These are phyloP conservation scores for Madurella mycetomatis DNA, from an alignment of 2,329 filamentous ascomycete species.

Conservation along the genomic window DNA sequence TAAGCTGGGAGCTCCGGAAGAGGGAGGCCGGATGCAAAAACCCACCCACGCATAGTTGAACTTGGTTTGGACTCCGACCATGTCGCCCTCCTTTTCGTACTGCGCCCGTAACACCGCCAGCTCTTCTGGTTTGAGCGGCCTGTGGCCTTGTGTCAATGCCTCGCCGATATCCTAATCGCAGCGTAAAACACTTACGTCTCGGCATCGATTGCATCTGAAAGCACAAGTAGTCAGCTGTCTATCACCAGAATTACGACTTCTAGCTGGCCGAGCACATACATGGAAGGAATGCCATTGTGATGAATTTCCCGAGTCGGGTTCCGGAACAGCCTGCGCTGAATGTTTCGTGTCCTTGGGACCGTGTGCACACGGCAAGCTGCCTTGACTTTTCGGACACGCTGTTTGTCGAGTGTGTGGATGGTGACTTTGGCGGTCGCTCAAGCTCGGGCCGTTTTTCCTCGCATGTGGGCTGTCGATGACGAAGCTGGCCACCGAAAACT, in stretches of 20 bases:
- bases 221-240: conserved; percentile 17
- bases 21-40: neutral
- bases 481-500: conserved; percentile 13
- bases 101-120: conserved; percentile 88
- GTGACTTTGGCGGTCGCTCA: conserved; percentile 10
- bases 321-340: neutral
- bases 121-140: conserved; percentile 81
- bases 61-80: conserved; percentile 95
- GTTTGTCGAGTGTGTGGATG: neutral
- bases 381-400: neutral
- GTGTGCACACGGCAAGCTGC: neutral
- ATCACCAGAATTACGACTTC: conserved; percentile 15
- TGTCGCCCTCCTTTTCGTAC: conserved; percentile 96
- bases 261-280: conserved; percentile 19
- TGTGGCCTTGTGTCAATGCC: conserved; percentile 1
- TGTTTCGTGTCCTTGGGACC: neutral
- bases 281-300: conserved; percentile 28
- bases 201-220: conserved; percentile 88
- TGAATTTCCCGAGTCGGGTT: neutral
- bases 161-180: neutral
- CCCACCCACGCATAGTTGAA: conserved; percentile 99
- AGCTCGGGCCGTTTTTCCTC: conserved; percentile 21
- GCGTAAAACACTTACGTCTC: conserved; percentile 63
- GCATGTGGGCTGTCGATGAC: conserved; percentile 26
- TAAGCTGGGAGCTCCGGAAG: neutral